These are phyloP conservation scores for Colletotrichum echinochloae DNA, from an alignment of 2,329 filamentous ascomycete species.

Conservation along the genomic window DNA sequence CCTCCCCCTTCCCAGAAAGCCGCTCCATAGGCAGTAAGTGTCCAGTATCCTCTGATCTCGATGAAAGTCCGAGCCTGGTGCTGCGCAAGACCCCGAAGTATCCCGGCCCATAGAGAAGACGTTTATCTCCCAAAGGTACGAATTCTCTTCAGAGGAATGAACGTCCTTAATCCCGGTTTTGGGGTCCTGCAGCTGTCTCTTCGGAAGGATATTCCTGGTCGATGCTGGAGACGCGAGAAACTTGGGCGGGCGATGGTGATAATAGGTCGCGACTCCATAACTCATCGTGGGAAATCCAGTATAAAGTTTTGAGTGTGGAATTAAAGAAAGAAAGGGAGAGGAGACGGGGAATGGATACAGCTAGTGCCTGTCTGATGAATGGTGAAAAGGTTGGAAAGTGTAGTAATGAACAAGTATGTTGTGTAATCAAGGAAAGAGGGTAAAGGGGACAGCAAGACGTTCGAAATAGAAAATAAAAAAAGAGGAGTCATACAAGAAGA, in stretches of 20 bases:
- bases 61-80: neutral
- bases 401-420: neutral
- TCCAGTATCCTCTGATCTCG: neutral
- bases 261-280: neutral
- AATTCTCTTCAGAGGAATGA: neutral
- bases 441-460: slow-evolving; percentile 24
- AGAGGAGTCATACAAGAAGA: slow-evolving; percentile 38
- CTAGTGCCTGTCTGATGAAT: neutral
- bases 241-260: neutral
- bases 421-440: slow-evolving; percentile 32
- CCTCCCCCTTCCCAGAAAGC: neutral
- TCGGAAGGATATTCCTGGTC: neutral
- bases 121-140: neutral
- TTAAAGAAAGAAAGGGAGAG: neutral
- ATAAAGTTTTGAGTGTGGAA: neutral
- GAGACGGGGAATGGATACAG: neutral
- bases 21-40: neutral
- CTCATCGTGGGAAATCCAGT: neutral
- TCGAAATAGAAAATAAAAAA: slow-evolving; percentile 29
- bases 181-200: neutral
- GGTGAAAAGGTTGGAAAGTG: neutral
- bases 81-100: neutral
- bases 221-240: neutral
- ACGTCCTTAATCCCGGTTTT: neutral
- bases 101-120: neutral